A percentile compares a stretch with the other conserved stretches of the same genome.
Evolutionary conservation across 2,329 filamentous ascomycete species (phyloP).

Genomic region (Thermochaetoides dissita): DNA sequence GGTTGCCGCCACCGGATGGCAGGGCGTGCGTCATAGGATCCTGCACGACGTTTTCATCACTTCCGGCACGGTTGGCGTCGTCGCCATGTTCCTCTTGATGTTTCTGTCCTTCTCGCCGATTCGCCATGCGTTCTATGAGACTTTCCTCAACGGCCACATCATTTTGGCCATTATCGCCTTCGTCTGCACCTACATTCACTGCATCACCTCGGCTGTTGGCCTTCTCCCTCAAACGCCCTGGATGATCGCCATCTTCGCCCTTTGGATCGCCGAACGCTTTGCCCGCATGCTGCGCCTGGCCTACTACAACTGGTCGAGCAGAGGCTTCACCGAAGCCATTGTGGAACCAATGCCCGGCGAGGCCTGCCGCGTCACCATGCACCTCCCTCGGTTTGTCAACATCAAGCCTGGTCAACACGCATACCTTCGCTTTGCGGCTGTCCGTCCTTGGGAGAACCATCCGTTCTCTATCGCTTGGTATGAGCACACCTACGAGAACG

Average conservation of each 20-base stretch:
- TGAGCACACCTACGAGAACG: constrained; percentile 34
- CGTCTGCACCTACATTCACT: constrained; percentile 65
- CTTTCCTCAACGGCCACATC: constrained; percentile 80
- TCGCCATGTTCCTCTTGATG: constrained; percentile 51
- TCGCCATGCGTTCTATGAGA: constrained; percentile 93
- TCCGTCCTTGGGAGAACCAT: constrained; percentile 59
- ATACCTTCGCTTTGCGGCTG: constrained; percentile 55
- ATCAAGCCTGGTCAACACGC: constrained; percentile 60
- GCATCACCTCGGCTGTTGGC: constrained; percentile 51
- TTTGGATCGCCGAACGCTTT: constrained; percentile 64
- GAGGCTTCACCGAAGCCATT: constrained; percentile 47
- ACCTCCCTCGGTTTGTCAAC: constrained; percentile 50
- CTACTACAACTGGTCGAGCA: constrained; percentile 50
- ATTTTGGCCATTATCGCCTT: constrained; percentile 55
- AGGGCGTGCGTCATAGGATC: constrained; percentile 40
- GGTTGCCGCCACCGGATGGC: constrained; percentile 48
- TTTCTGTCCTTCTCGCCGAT: constrained; percentile 63
- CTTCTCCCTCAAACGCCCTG: constrained; percentile 59
- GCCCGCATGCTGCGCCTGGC: constrained; percentile 48
- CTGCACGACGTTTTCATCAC: constrained; percentile 47
- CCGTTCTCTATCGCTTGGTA: constrained; percentile 71
- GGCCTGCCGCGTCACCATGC: constrained; percentile 54
- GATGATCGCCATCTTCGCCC: constrained; percentile 56
- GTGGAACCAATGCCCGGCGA: constrained; percentile 58
- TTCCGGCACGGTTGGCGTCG: constrained; percentile 39